Evolutionary conservation across 2,329 filamentous ascomycete genomes (phyloP).

Genomic region (Neocucurbitaria cava): DNA sequence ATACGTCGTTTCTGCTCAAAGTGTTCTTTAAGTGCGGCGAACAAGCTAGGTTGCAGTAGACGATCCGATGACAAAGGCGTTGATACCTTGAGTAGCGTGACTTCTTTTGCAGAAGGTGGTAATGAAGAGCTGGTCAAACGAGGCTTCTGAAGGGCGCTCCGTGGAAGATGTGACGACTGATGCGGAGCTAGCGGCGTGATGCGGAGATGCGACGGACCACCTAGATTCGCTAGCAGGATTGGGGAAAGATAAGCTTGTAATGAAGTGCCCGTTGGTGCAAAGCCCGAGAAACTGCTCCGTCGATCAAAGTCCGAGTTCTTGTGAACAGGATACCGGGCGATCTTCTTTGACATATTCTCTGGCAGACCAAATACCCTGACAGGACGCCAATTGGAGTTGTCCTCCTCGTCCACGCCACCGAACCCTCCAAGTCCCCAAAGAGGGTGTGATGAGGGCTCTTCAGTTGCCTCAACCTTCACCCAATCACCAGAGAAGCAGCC

Average conservation of each 20-base stretch:
- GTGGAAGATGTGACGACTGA: conserved; percentile 46
- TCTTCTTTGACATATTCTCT: conserved; percentile 67
- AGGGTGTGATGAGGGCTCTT: conserved; percentile 74
- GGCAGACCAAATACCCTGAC: conserved; percentile 89
- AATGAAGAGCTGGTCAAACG: conserved; percentile 54
- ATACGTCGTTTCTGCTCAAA: conserved; percentile 85
- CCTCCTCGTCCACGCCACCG: conserved; percentile 68
- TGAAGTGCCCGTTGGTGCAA: conserved; percentile 31
- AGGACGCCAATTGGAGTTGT: conserved; percentile 74
- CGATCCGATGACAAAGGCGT: conserved; percentile 89
- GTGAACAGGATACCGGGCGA: conserved; percentile 63
- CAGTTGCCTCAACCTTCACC: conserved; percentile 81
- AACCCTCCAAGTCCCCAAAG: conserved; percentile 74
- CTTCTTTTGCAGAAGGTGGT: conserved; percentile 73
- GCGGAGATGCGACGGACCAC: conserved; percentile 77
- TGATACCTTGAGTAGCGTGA: conserved; percentile 86
- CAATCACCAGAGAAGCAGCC: conserved; percentile 98
- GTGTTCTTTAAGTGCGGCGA: conserved; percentile 85
- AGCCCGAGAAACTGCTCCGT: conserved; percentile 57
- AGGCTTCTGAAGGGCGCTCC: conserved; percentile 51
- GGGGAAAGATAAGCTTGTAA: conserved; percentile 76
- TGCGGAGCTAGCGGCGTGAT: conserved; percentile 72
- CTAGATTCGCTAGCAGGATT: conserved; percentile 84
- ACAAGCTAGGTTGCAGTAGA: conserved; percentile 81
- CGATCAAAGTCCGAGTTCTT: conserved; percentile 47